Percentiles rank a stretch among this genome's conserved stretches.
These are phyloP conservation scores for Nicotiana otophora DNA, from an alignment of 257 asterid genomes.

Conservation along the genomic window DNA sequence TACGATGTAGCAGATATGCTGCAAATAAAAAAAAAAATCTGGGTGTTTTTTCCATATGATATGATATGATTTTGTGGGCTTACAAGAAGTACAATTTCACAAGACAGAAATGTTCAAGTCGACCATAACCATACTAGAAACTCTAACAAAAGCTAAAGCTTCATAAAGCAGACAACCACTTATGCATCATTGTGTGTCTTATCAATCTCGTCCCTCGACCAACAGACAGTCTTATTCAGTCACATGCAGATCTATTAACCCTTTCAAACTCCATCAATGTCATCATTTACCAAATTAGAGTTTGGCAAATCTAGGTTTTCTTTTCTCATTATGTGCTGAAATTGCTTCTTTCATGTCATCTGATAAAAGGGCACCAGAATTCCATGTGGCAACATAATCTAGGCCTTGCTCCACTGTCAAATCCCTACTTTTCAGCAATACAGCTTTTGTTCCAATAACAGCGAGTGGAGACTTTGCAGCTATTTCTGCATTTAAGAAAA, in stretches of 20 bases:
- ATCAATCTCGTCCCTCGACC: background rate
- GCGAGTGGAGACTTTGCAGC: slow-evolving; percentile 77
- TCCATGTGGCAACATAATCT: slow-evolving; percentile 88
- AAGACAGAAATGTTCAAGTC: background rate
- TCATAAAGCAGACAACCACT: background rate
- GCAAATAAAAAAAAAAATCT: no score
- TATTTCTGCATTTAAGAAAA: slow-evolving; percentile 35
- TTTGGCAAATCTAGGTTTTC: slow-evolving; percentile 62
- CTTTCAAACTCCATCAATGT: background rate
- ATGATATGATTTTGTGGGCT: background rate
- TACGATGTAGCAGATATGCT: background rate
- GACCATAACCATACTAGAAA: background rate
- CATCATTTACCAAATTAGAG: slow-evolving; percentile 25
- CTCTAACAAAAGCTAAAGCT: background rate
- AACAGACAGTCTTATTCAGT: background rate
- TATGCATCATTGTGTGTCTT: background rate
- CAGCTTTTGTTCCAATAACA: slow-evolving; percentile 67
- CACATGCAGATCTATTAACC: background rate
- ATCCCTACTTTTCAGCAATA: slow-evolving; percentile 61
- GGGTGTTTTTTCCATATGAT: background rate
- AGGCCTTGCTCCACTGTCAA: slow-evolving; percentile 66
- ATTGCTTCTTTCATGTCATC: slow-evolving; percentile 60
- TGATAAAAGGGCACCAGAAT: slow-evolving; percentile 55
- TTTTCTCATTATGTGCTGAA: slow-evolving; percentile 52
- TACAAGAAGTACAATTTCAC: background rate